These are phyloP conservation scores for Thalassiosira pacifica DNA, from an alignment of 352 stramenopile species.

Conservation along the genomic window DNA sequence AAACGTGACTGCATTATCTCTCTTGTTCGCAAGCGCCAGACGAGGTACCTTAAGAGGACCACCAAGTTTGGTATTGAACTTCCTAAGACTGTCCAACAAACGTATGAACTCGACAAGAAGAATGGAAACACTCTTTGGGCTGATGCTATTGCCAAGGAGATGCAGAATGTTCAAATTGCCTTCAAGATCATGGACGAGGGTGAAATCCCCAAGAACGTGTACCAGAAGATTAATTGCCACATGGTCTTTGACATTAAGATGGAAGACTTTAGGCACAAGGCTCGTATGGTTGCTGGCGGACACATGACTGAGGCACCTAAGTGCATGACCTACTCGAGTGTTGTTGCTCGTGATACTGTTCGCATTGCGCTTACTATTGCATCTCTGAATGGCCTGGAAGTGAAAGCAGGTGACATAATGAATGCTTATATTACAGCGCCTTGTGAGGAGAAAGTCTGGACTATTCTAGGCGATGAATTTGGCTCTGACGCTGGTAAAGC, in stretches of 20 bases:
- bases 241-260: conserved; percentile 77
- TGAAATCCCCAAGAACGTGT: conserved; percentile 11
- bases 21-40: conserved; percentile 30
- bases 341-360: conserved; percentile 44
- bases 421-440: conserved; percentile 51
- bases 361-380: conserved; percentile 46
- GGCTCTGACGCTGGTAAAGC: conserved; percentile 33
- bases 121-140: conserved; percentile 59
- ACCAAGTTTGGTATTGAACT: conserved; percentile 72
- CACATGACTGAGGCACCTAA: conserved; percentile 39
- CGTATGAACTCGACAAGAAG: conserved; percentile 29
- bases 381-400: conserved; percentile 60
- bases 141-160: conserved; percentile 62
- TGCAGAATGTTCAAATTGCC: conserved; percentile 47
- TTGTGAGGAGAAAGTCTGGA: conserved; percentile 25
- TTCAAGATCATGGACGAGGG: conserved; percentile 52
- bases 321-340: conserved; percentile 57
- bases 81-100: conserved; percentile 50
- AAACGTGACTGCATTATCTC: conserved; percentile 53
- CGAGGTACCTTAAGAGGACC: conserved; percentile 30
- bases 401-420: conserved; percentile 43
- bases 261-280: conserved; percentile 52
- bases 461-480: conserved; percentile 49
- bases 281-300: conserved; percentile 27
- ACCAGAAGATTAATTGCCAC: conserved; percentile 50